Base-by-base conservation (phyloP, 257 asterid species). In the Jasminum sambac region DNA sequence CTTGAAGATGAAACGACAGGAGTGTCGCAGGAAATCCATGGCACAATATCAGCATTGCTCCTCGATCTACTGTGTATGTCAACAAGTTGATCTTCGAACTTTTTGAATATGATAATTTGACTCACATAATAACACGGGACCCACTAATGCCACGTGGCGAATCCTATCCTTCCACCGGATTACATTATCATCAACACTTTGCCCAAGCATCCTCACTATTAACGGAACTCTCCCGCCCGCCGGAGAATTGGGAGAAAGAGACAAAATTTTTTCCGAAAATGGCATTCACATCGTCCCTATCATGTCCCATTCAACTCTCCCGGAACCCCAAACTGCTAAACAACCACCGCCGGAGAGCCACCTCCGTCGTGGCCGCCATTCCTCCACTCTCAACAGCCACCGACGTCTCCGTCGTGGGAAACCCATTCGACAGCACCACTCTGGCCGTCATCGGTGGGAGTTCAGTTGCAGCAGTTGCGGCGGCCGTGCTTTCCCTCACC, bases 381-480 rank as follows among this genome's bases (percentile, higher is more conserved):
- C 97, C 91, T 11, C 88, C 88, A 0, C 79, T 88, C 63, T 72
- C 88, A 67, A 40, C 89, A 41, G 91, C 84, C 39, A 70, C 94
- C 17, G 94, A 85, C 71, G 73, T 88, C 3, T 65, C 90, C 4
- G 83, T 84, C 1, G 72, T 83, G 25, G 69, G 87, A 5, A 81
- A 69, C 26, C 2, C 88, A 16, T 16, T 91, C 7, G 92, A 90
- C 82, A 64, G 90, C 67, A 81, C 96, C 3, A 79, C 97, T 2
- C 72, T 86, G 23, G 97, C 96, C 73, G 89, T 87, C 4, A 79
- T 88, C 1, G 92, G 94, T 0, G 90, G 96, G 0, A 83, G 95
- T 25, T 87, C 94, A 0, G 82, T 86, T 30, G 90, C 91, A 0
- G 96, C 98, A 5, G 77, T 90, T 14, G 96, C 96, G 0, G 96